phyloP scores from a whole-genome alignment of 2,329 filamentous ascomycete genomes.

The Pleoardoris graminearum region DNA sequence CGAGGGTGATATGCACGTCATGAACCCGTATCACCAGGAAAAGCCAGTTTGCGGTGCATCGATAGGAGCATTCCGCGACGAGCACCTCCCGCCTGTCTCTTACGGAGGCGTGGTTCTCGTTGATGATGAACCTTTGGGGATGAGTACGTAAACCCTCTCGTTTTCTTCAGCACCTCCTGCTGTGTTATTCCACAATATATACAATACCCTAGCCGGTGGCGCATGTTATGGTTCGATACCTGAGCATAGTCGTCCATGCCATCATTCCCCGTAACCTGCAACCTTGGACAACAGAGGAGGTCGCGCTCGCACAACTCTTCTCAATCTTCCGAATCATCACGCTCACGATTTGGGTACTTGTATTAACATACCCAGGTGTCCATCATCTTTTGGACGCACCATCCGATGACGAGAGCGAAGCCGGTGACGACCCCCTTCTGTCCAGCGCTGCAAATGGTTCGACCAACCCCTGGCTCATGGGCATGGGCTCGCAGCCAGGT shows the following conservation, averaged over 20 bases:
- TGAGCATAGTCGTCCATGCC: no score
- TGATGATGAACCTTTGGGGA: conserved; percentile 82
- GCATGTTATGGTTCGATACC: no score
- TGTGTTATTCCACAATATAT: no score
- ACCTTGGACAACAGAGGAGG: no score
- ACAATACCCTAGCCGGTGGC: no score
- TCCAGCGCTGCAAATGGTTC: conserved; percentile 47
- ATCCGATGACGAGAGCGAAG: conserved; percentile 56
- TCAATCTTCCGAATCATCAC: not conserved
- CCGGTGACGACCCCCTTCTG: conserved; percentile 43
- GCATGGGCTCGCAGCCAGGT: conserved; percentile 42
- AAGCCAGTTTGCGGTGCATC: conserved; percentile 83
- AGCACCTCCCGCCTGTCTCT: conserved; percentile 86
- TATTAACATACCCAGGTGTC: conserved; percentile 51
- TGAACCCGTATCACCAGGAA: conserved; percentile 77
- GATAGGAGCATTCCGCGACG: conserved; percentile 85
- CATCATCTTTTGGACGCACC: conserved; percentile 87
- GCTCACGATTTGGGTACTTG: not conserved
- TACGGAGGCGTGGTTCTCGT: conserved; percentile 87
- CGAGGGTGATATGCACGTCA: conserved; percentile 47
- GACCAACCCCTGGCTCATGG: conserved; percentile 41
- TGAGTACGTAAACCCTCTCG: conserved; percentile 63
- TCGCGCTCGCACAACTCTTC: no score
- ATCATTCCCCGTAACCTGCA: no score
- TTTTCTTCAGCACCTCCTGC: no score